Conservation (phyloP, 768 basidiomycete species). For the Termitomyces heimii region DNA sequence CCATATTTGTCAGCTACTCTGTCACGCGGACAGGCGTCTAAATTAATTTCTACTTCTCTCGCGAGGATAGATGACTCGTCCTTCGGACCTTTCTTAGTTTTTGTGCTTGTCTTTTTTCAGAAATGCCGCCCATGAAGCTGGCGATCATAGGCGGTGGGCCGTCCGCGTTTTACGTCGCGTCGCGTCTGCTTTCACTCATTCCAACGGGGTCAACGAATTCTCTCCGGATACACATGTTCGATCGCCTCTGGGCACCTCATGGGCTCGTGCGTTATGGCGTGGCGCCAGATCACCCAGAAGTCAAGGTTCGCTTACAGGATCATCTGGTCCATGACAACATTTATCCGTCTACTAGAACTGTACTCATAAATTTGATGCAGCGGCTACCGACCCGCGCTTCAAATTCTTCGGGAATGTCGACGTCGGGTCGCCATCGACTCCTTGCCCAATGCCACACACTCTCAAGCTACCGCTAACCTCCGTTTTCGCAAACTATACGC, state of each 20-base stretch:
- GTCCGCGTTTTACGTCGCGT: constrained; percentile 94
- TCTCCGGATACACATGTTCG: constrained; percentile 77
- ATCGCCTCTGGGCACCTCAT: constrained; percentile 90
- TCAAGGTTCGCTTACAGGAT: constrained; percentile 55
- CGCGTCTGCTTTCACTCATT: constrained; percentile 67
- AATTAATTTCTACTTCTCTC: background rate
- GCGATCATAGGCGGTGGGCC: constrained; percentile 94
- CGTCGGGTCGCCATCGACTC: constrained; percentile 27
- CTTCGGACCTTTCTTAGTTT: background rate
- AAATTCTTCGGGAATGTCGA: constrained; percentile 91
- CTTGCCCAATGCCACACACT: constrained; percentile 42
- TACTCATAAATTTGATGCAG: constrained; percentile 87
- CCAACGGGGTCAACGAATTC: constrained; percentile 19
- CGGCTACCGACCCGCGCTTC: constrained; percentile 75
- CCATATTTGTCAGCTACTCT: background rate
- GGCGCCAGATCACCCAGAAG: constrained; percentile 97
- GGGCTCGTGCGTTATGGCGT: constrained; percentile 95
- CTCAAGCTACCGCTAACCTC: constrained; percentile 53
- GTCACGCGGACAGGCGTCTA: background rate
- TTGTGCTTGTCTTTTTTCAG: background rate
- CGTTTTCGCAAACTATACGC: constrained; percentile 71
- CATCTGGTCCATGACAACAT: background rate
- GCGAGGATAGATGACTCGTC: background rate
- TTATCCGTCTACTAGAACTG: constrained; percentile 61
- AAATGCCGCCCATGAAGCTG: constrained; percentile 48